Conservation (phyloP, 2,329 filamentous ascomycete species). For the Colletotrichum destructivum region DNA sequence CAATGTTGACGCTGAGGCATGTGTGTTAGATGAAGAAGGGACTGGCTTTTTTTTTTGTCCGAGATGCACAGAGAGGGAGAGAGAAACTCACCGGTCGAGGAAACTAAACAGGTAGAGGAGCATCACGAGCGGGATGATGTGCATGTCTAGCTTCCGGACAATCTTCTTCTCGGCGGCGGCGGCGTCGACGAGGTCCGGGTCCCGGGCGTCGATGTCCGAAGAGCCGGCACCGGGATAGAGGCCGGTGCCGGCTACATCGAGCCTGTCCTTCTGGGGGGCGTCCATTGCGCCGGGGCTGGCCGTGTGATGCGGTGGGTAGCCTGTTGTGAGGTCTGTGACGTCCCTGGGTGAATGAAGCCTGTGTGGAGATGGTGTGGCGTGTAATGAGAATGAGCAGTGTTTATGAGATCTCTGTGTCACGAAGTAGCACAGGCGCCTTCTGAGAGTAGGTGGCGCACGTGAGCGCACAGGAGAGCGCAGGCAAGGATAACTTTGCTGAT, state of each 20-base stretch:
- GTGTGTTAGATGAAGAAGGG: background rate
- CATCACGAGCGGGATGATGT: conserved; percentile 78
- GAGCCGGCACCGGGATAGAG: conserved; percentile 21
- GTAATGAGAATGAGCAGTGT: background rate
- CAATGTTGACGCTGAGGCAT: conserved; percentile 56
- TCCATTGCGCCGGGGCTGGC: conserved; percentile 15
- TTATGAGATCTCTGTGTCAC: background rate
- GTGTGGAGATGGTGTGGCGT: background rate
- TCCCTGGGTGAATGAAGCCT: background rate
- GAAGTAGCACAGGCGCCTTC: background rate
- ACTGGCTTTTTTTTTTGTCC: background rate
- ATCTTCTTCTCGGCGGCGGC: conserved; percentile 67
- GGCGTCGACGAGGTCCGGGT: conserved; percentile 26
- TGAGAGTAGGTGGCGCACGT: background rate
- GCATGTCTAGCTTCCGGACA: conserved; percentile 75
- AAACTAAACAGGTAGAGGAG: conserved; percentile 82
- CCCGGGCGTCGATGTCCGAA: conserved; percentile 7
- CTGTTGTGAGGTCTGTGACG: background rate
- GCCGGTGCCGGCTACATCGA: conserved; percentile 12
- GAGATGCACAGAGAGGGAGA: background rate
- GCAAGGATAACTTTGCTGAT: too few species aligned
- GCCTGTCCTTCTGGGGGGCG: conserved; percentile 7
- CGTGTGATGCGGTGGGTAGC: background rate
- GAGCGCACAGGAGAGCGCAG: background rate
- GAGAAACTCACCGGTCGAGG: conserved; percentile 72